Evolutionary conservation across 2,329 filamentous ascomycete species (phyloP).

Genomic region (Aspergillus sp.): DNA sequence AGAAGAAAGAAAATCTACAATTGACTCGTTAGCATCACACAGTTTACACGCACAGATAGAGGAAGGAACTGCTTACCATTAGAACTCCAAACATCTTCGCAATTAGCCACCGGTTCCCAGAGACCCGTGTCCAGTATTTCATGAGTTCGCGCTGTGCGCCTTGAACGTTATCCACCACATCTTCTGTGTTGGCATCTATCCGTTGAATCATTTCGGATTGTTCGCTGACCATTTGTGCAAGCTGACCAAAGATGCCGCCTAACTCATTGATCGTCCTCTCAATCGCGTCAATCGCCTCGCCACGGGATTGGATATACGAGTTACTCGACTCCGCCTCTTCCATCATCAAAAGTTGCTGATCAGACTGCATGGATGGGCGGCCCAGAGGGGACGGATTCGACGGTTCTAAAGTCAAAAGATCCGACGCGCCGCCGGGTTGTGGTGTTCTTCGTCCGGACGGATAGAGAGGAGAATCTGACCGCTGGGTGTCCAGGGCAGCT

Average conservation of each 20-base stretch:
- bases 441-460: conserved; percentile 70
- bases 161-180: conserved; percentile 97
- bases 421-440: conserved; percentile 55
- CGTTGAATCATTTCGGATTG: conserved; percentile 97
- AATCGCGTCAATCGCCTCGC: conserved; percentile 94
- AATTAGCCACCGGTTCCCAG: conserved; percentile 92
- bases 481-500: conserved; percentile 60
- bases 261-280: conserved; percentile 93
- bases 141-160: conserved; percentile 91
- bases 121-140: conserved; percentile 95
- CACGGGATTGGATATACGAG: conserved; percentile 86
- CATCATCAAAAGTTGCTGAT: conserved; percentile 89
- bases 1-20: conserved; percentile 73
- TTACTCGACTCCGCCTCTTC: conserved; percentile 87
- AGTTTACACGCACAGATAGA: not conserved
- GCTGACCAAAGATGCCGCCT: conserved; percentile 87
- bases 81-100: conserved; percentile 79
- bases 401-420: conserved; percentile 81
- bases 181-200: conserved; percentile 96
- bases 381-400: conserved; percentile 50
- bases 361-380: conserved; percentile 60
- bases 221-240: conserved; percentile 95
- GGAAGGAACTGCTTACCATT: conserved; percentile 58
- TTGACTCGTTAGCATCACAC: not conserved
- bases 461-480: conserved; percentile 84